Evolutionary conservation across 2,329 filamentous ascomycete genomes (phyloP).

Genomic region (Calonectria henricotiae): DNA sequence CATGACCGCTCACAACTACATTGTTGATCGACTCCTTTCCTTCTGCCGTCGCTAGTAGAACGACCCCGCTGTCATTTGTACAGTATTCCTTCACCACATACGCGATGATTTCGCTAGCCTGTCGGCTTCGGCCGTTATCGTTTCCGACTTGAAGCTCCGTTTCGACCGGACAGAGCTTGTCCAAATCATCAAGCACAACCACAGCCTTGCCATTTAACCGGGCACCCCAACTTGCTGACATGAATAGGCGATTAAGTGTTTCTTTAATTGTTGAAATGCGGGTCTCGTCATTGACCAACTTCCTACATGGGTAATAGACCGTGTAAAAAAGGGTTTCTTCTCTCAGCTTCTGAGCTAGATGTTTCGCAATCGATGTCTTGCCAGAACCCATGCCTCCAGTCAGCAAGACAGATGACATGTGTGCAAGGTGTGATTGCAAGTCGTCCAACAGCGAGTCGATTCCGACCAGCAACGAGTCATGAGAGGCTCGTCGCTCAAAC

Average conservation of each 20-base stretch:
- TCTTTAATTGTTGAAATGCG: constrained; percentile 93
- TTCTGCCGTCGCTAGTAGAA: constrained; percentile 91
- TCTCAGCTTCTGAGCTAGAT: constrained; percentile 82
- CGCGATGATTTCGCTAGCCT: constrained; percentile 91
- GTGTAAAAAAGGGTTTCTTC: constrained; percentile 84
- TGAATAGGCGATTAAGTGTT: constrained; percentile 86
- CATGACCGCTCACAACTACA: constrained; percentile 90
- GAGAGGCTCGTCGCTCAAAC: constrained; percentile 71
- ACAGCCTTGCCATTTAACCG: constrained; percentile 87
- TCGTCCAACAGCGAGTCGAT: constrained; percentile 85
- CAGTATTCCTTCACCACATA: constrained; percentile 90
- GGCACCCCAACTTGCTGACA: constrained; percentile 92
- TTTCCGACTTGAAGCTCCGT: constrained; percentile 95
- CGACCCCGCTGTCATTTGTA: constrained; percentile 83
- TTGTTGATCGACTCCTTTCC: constrained; percentile 94
- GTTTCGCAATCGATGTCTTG: constrained; percentile 86
- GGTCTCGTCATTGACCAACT: constrained; percentile 91
- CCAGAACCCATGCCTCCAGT: constrained; percentile 92
- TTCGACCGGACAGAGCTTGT: constrained; percentile 93
- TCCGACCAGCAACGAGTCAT: constrained; percentile 80
- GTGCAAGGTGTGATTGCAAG: constrained; percentile 82
- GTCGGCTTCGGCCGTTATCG: constrained; percentile 92
- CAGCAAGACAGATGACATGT: constrained; percentile 90
- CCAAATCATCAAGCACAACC: constrained; percentile 92
- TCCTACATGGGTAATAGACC: constrained; percentile 89